Evolutionary conservation across 441 rosid genomes (phyloP).

Genomic region (Populus tomentosa): DNA sequence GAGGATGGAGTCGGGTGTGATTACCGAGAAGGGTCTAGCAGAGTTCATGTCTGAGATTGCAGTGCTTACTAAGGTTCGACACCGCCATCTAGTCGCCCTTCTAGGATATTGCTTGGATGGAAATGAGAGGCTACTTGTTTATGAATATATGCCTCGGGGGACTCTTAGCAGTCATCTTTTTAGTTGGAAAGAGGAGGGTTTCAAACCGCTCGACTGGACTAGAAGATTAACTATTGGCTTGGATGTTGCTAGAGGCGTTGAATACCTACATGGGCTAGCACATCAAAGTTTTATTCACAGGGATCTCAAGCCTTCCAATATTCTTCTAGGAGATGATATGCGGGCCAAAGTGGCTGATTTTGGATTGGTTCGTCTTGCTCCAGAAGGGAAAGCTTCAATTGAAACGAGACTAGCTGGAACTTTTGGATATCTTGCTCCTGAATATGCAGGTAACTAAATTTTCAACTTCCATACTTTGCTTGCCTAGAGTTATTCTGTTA

Average conservation of each 20-base stretch:
- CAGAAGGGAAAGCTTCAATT: conserved; percentile 69
- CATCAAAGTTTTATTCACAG: conserved; percentile 79
- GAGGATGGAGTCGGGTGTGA: too few relatives aligned
- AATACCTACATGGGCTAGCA: conserved; percentile 69
- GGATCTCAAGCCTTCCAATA: conserved; percentile 77
- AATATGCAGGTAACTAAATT: conserved; percentile 56
- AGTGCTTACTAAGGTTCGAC: too few relatives aligned
- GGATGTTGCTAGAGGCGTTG: conserved; percentile 81
- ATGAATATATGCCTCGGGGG: conserved; percentile 87
- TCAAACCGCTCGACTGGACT: conserved; percentile 65
- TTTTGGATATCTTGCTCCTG: conserved; percentile 79
- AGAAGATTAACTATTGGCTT: conserved; percentile 61
- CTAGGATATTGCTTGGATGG: too few relatives aligned
- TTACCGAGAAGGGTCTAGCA: too few relatives aligned
- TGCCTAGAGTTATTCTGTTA: not conserved
- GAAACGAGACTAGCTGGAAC: conserved; percentile 78
- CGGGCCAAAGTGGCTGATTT: conserved; percentile 84
- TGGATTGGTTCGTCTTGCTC: conserved; percentile 75
- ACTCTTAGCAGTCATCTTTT: conserved; percentile 57
- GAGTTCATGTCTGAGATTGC: too few relatives aligned
- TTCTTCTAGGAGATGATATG: conserved; percentile 77
- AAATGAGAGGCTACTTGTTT: too few relatives aligned
- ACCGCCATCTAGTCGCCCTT: too few relatives aligned
- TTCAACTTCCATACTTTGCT: not conserved
- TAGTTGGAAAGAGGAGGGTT: conserved; percentile 49